phyloP scores from a whole-genome alignment of 2,329 filamentous ascomycete genomes.

The Calonectria pseudoturangicola region DNA sequence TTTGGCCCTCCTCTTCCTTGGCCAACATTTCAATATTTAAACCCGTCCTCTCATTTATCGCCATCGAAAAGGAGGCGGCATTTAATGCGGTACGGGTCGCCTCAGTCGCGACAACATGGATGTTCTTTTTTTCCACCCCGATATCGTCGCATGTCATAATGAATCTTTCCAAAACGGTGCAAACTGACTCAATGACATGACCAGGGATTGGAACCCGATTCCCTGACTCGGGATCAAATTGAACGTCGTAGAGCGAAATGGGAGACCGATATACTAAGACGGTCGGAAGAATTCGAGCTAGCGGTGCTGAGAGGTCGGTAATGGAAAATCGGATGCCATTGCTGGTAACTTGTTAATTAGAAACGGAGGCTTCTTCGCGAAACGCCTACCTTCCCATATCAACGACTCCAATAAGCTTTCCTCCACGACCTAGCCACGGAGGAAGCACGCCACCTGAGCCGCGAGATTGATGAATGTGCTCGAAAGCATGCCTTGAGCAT shows the following conservation, averaged over 20 bases:
- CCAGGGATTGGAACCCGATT: constrained; percentile 57
- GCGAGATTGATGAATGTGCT: constrained; percentile 1
- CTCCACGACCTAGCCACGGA: constrained; percentile 56
- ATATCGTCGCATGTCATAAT: constrained; percentile 56
- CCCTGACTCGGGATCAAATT: constrained; percentile 57
- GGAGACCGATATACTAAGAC: constrained; percentile 57
- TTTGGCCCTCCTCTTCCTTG: constrained; percentile 79
- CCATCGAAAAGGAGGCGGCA: constrained; percentile 51
- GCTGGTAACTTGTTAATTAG: constrained; percentile 58
- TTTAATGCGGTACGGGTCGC: constrained; percentile 57
- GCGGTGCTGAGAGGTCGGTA: constrained; percentile 63
- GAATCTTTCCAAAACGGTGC: constrained; percentile 53
- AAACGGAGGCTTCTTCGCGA: background rate
- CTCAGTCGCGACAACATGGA: constrained; percentile 59
- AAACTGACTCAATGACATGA: constrained; percentile 52
- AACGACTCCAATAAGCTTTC: constrained; percentile 58
- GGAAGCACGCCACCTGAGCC: constrained; percentile 48
- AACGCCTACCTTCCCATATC: constrained; percentile 61
- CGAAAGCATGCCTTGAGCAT: too few relatives aligned
- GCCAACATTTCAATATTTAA: constrained; percentile 76
- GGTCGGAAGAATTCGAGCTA: constrained; percentile 76
- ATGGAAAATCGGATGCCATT: constrained; percentile 85
- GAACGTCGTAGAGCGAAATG: constrained; percentile 58
- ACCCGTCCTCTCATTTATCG: constrained; percentile 73
- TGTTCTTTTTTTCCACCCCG: constrained; percentile 47